Evolutionary conservation across 768 basidiomycete genomes (phyloP).

Genomic region (Tricholoma hemisulphureum): DNA sequence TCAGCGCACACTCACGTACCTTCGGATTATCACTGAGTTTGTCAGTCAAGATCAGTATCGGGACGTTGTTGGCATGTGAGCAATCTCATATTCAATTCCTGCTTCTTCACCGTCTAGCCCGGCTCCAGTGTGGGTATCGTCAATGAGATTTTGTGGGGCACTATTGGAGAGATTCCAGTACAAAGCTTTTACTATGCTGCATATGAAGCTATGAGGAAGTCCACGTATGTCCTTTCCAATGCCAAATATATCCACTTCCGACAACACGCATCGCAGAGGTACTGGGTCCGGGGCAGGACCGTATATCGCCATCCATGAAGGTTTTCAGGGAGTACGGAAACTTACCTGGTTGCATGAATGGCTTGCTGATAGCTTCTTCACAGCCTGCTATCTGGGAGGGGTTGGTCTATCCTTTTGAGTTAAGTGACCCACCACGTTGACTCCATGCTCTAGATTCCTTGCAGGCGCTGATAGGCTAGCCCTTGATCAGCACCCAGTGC

Average conservation of each 20-base stretch:
- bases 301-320: conserved; percentile 49
- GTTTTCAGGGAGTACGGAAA: conserved; percentile 52
- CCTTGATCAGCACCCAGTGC: conserved; percentile 60
- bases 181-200: conserved; percentile 58
- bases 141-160: conserved; percentile 54
- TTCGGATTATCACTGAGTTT: conserved; percentile 76
- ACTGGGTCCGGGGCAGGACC: conserved; percentile 66
- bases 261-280: conserved; percentile 70
- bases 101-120: background rate
- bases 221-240: conserved; percentile 32
- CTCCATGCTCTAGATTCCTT: conserved; percentile 36
- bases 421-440: conserved; percentile 9
- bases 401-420: conserved; percentile 22
- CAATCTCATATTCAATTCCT: background rate
- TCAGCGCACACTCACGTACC: conserved; percentile 71
- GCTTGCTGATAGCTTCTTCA: conserved; percentile 9
- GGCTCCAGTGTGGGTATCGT: conserved; percentile 37
- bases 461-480: conserved; percentile 59
- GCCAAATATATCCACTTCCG: conserved; percentile 21
- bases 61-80: conserved; percentile 33
- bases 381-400: conserved; percentile 47
- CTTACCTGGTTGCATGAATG: conserved; percentile 27
- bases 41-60: conserved; percentile 62
- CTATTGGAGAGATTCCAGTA: conserved; percentile 54
- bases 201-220: conserved; percentile 43